phyloP scores from a whole-genome alignment of 164 flowering plant species.

The Sedum album region DNA sequence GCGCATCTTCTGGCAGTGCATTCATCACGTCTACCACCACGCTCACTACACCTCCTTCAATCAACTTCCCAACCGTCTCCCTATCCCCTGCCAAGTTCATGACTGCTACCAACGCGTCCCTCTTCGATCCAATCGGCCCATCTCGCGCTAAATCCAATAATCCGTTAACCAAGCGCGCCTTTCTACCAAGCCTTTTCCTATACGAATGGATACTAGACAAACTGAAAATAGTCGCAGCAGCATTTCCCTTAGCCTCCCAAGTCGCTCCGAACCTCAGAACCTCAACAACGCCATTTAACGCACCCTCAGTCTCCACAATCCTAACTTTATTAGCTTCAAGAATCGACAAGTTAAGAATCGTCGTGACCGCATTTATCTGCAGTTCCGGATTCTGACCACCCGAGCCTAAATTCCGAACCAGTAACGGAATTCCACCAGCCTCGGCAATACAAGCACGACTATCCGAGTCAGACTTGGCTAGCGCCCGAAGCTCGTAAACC shows the following conservation, averaged over 20 bases:
- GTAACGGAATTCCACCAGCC: slow-evolving; percentile 55
- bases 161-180: slow-evolving; percentile 48
- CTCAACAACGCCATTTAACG: slow-evolving; percentile 49
- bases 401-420: slow-evolving; percentile 37
- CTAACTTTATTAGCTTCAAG: slow-evolving; percentile 47
- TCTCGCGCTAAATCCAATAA: slow-evolving; percentile 42
- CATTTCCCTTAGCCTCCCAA: slow-evolving; percentile 85
- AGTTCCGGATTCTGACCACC: slow-evolving; percentile 32
- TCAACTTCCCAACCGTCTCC: slow-evolving; percentile 44
- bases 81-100: slow-evolving; percentile 62
- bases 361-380: slow-evolving; percentile 72
- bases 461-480: slow-evolving; percentile 61
- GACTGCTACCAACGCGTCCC: slow-evolving; percentile 71
- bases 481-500: slow-evolving; percentile 60
- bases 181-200: slow-evolving; percentile 45
- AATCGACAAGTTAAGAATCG: slow-evolving; percentile 70
- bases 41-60: slow-evolving; percentile 63
- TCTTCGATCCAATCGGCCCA: slow-evolving; percentile 45
- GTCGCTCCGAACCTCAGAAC: slow-evolving; percentile 57
- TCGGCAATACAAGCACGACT: slow-evolving; percentile 69
- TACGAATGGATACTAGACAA: slow-evolving; percentile 31
- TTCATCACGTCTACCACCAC: slow-evolving; percentile 26
- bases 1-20: slow-evolving; percentile 55
- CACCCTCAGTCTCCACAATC: slow-evolving; percentile 60
- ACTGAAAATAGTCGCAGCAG: slow-evolving; percentile 74